Evolutionary conservation across 1,284 basidiomycete genomes (phyloP), one percentile per base, ranked within the genome.

Genomic region (Ceraceosorus guamensis): DNA sequence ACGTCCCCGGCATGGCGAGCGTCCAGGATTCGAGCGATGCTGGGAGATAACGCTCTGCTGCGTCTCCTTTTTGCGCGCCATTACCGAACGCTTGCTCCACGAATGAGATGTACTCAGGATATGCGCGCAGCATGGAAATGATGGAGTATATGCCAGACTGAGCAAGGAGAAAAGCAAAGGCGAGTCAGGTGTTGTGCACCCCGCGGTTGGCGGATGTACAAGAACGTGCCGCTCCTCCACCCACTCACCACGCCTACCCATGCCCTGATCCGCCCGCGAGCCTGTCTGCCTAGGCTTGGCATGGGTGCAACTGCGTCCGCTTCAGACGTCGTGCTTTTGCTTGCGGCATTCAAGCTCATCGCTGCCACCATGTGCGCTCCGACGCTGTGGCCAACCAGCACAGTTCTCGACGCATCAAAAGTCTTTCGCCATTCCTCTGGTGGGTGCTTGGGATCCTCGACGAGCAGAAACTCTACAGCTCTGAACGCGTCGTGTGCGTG

Each of bases 391-490:
- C 39, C 39, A 41, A 16, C 39, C 39, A 41, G 11, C 11, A 41
- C 39, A 16, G 39, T 41, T 11, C 16, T 41, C 11, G 11, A 16
- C 10, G 39, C 11, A 41, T 41, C 39, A 16, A 41, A 11, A 16
- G 11, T 11, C 11, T 16, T 41, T 11, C 39, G 39, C 39, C 39
- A 41, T 16, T 11, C 39, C 39, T 41, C 48, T 24, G 24, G 24
- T 24, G 24, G 24, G 3, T 24, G 24, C 24, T 24, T 24, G 24
- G 24, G 24, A 24, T 24, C 33, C 33, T 33, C 50, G 35, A 35
- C 50, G 35, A 51, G 35, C 24, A 51, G 31, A 41, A 51, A 51
- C 7, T 41, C 34, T 11, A 43, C 11, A 14, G 50, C 50, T 24
- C 34, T 14, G 35, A 35, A 37, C 10, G 50, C 50, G 5, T 41